Evolutionary conservation across 1,139 yeast genomes (phyloP), one percentile per base, ranked within the genome.

Genomic region (Lodderomyces beijingensis): DNA sequence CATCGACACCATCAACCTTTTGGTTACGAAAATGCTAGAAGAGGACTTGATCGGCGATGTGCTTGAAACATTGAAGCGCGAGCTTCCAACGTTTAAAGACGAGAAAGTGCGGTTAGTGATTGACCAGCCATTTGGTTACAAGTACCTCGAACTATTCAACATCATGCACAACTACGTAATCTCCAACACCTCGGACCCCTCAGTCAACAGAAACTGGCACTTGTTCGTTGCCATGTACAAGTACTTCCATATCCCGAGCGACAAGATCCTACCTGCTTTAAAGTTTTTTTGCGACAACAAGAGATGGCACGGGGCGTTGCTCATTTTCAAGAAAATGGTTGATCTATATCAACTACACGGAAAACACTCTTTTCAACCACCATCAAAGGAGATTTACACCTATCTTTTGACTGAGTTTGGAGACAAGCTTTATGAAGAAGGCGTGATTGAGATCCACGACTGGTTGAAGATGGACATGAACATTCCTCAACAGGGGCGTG

Each of bases 341-440:
- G 64, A 67, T 41, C 55, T 78, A 30, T 68, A 74, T 46, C 78
- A 78, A 50, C 60, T 71, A 13, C 78, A 75, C 32, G 81, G 79
- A 1, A 50, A 47, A 25, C 58, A 55, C 28, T 44, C 48, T 25
- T 51, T 58, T 39, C 47, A 69, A 5, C 77, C 81, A 9, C 86
- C 93, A 1, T 87, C 84, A 44, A 66, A 69, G 31, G 77, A 77
- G n/a, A 75, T 83, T 56, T 85, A 84, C 47, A 51, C 67, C 40
- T 71, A 74, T 45, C 55, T 84, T 17, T 76, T 85, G 48, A 63
- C 70, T 35, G 72, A 73, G 35, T 83, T 82, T 58, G 86, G 89
- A 1, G 60, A 67, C 30, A 62, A 63, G 35, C 57, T 71, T 21
- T 84, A 80, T 44, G 79, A 74, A 39, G 81, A 78, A 19, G 94